Evolutionary conservation across 2,329 filamentous ascomycete genomes (phyloP), one percentile per base, ranked within the genome.

Genomic region (Exophiala sp.): DNA sequence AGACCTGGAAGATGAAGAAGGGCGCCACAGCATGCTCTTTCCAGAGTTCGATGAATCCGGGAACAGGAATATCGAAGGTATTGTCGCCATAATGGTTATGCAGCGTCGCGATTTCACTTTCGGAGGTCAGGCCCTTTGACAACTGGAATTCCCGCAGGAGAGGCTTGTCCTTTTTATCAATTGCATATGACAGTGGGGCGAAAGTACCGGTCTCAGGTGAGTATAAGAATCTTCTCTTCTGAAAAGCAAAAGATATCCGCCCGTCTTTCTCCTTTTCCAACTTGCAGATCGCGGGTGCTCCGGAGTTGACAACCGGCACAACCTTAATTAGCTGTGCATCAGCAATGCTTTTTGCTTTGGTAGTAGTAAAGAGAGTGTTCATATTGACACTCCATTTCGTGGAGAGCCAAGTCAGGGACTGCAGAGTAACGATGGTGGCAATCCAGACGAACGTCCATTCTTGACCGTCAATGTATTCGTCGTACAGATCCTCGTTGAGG

Each of bases 381-480:
- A 97, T 74, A 65, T 90, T 83, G 66, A 98, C 88, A 65, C 88
- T 97, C 93, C 93, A 98, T 73, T 97, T 88, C 40, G 93, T 98
- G 73, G 86, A 91, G 55, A 98, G 78, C 91, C 93, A 98, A 61
- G 89, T 73, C 57, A 98, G 78, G 57, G 87, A 83, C 73, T 98
- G 94, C 49, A 85, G 64, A 9, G 90, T 95, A 67, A 94, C 77
- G 65, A 98, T 96, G 60, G 82, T 78, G 63, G 86, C 91, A 59
- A 85, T 80, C 83, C 88, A 98, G 56, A 98, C 88, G 66, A 95
- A 95, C 1, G 94, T 97, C 91, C 93, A 98, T 76, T 98, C 93
- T 61, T 86, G 83, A n/a, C 85, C 90, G 62, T 86, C 81, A 58
- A 98, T 94, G 73, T 97, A 83, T 65, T 83, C 85, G 59, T 95